Evolutionary conservation across 495 filamentous ascomycete species (phyloP), one percentile per base, ranked within the genome.

Genomic region (Aspergillus bridgeri): DNA sequence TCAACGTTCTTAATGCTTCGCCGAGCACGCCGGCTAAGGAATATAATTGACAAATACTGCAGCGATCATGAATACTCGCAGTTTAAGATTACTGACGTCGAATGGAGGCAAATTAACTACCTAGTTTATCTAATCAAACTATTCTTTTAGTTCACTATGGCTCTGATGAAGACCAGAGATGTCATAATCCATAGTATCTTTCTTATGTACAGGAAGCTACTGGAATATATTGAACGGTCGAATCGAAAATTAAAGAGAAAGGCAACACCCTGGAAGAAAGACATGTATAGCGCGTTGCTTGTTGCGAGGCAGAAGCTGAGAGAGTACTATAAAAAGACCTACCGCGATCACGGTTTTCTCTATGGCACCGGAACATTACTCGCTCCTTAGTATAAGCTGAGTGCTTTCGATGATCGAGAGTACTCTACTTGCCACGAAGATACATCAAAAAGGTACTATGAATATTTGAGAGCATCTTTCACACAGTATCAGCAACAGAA

Each of bases 221-320:
- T 42, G 38, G 38, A 42, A 42, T 17, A 42, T 17, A 42, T 42
- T 17, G 38, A 42, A 17, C 38, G 38, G 8, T 42, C 38, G 17
- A 42, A 42, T 42, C 7, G 38, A 17, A 42, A 42, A 17, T 17
- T 42, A 17, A 42, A 17, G 17, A 42, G 17, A 17, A 42, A 42
- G 38, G 17, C 38, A 42, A 42, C 38, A 7, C 17, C 38, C 8
- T 42, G 38, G 38, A 42, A 42, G 38, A 42, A 17, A 17, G 38
- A 42, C 17, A 42, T 42, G 38, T 42, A 7, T 17, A 42, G 17
- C 38, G 38, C 38, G 8, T 17, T 42, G 7, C 38, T 42, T 42
- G 38, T 42, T 17, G 38, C 38, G 38, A 42, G 17, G 38, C 38
- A 42, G 17, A 42, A 42, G 79, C 83, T 27, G 25, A 7, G 7